Conservation (phyloP, 331 rosid species). For the Malus hybrid region DNA sequence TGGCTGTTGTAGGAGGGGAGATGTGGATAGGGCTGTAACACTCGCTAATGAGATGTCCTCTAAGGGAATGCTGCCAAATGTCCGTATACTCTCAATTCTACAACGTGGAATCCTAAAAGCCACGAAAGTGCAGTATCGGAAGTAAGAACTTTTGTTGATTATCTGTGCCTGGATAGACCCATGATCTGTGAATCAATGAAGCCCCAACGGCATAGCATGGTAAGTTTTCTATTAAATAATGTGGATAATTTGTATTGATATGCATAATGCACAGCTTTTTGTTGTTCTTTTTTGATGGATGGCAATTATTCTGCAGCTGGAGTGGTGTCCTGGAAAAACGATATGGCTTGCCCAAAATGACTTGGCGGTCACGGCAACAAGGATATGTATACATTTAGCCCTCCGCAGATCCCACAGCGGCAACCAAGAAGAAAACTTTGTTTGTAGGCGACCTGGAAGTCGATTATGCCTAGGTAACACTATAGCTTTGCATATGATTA, state of each 20-base stretch:
- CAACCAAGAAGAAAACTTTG: background rate
- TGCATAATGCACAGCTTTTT: background rate
- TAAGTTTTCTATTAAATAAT: background rate
- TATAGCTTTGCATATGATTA: background rate
- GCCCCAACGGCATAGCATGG: background rate
- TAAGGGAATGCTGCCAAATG: constrained; percentile 37
- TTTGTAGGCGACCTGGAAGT: background rate
- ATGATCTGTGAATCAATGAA: background rate
- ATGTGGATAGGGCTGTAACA: constrained; percentile 24
- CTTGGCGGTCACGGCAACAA: background rate
- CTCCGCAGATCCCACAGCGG: background rate
- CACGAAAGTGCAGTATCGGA: constrained; percentile 29
- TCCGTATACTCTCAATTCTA: constrained; percentile 18
- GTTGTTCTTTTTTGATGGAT: background rate
- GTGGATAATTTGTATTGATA: background rate
- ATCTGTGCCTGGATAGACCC: constrained; percentile 6
- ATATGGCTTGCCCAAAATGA: background rate
- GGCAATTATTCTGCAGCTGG: background rate
- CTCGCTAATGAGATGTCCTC: constrained; percentile 45
- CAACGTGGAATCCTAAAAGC: constrained; percentile 43
- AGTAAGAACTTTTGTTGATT: constrained; percentile 3
- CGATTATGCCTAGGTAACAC: background rate
- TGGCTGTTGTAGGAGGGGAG: constrained; percentile 30
- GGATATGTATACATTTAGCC: background rate
- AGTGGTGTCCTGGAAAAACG: background rate